Percentiles rank a stretch among this genome's conserved stretches.
Evolutionary conservation across 805 yeast genomes (phyloP).

Genomic region (Pichia eremophila): DNA sequence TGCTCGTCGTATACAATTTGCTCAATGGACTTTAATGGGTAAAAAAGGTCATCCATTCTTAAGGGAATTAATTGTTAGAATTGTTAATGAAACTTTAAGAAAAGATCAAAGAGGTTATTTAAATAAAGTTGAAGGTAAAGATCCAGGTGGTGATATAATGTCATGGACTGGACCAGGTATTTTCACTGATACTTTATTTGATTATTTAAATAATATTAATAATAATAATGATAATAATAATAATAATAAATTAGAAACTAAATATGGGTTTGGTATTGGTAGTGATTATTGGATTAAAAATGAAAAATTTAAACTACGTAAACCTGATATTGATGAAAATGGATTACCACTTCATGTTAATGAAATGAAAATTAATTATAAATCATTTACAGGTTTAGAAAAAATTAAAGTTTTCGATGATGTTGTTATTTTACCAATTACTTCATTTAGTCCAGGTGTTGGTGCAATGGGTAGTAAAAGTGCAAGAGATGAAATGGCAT

Average conservation of each 20-base stretch:
- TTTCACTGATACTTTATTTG: conserved; percentile 81
- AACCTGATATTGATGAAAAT: conserved; percentile 14
- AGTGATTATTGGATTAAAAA: conserved; percentile 20
- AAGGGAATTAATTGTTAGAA: conserved; percentile 67
- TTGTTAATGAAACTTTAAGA: conserved; percentile 64
- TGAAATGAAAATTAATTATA: conserved; percentile 42
- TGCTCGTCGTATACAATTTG: conserved; percentile 86
- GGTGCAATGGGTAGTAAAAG: conserved; percentile 56
- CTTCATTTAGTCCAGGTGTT: conserved; percentile 59
- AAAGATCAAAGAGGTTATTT: conserved; percentile 41
- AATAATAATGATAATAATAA: neutral
- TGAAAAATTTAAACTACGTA: conserved; percentile 14
- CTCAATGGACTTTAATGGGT: conserved; percentile 93
- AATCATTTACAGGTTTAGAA: conserved; percentile 49
- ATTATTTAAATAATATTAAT: conserved; percentile 60
- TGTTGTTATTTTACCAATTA: conserved; percentile 62
- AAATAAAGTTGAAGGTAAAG: conserved; percentile 42
- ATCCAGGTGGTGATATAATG: conserved; percentile 72
- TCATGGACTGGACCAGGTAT: conserved; percentile 96
- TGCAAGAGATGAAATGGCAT: conserved; percentile 38
- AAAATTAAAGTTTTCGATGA: conserved; percentile 54
- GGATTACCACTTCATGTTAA: conserved; percentile 18
- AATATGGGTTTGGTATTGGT: conserved; percentile 28
- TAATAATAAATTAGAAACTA: conserved; percentile 8
- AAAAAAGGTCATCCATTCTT: conserved; percentile 88